Base-by-base conservation (phyloP, 2,329 filamentous ascomycete genomes). In the Trichoderma aggressivum region DNA sequence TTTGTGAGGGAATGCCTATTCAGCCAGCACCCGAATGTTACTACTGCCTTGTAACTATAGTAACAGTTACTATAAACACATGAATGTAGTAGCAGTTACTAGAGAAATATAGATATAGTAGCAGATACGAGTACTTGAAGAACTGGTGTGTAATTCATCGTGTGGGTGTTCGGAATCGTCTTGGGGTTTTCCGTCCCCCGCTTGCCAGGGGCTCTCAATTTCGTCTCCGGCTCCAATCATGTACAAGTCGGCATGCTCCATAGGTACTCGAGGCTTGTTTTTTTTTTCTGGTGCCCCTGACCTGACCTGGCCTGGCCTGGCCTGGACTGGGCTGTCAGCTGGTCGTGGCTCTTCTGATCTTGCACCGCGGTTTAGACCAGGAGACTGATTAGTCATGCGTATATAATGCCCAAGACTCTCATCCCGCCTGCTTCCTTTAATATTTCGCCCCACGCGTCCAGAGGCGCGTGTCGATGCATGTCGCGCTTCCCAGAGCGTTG, bases 351-450 rank as follows among this genome's bases (percentile, higher is more conserved):
- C 8, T 56, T 70, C 60, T 70, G 59, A 62, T 64, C 68, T 28
- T 39, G 50, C 68, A n/a, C 26, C n/a, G 26, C 36, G 24, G 7
- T 26, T 43, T 21, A 1, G 24, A n/a, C 14, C 30, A 43, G 26
- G 21, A 14, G 60, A 47, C 61, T 70, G 68, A 70, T 70, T 70
- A 70, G 68, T 70, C 68, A 70, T 63, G 39, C 67, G 43, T 64
- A 70, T 70, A 70, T 64, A 70, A 65, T 36, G 36, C 50, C 3
- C 68, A n/a, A n/a, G 36, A 12, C 55, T 68, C 56, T 61, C 26
- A n/a, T 26, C 65, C n/a, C 55, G n/a, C 65, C 39, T 47, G 28
- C 21, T 68, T 68, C 56, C 65, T 53, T 68, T 28, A 34, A 61
- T 61, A 68, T 61, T 50, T 21, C 12, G 55, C 39, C 56, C 36